phyloP scores from a whole-genome alignment of 495 filamentous ascomycete species.

The Hypoxylon fragiforme region DNA sequence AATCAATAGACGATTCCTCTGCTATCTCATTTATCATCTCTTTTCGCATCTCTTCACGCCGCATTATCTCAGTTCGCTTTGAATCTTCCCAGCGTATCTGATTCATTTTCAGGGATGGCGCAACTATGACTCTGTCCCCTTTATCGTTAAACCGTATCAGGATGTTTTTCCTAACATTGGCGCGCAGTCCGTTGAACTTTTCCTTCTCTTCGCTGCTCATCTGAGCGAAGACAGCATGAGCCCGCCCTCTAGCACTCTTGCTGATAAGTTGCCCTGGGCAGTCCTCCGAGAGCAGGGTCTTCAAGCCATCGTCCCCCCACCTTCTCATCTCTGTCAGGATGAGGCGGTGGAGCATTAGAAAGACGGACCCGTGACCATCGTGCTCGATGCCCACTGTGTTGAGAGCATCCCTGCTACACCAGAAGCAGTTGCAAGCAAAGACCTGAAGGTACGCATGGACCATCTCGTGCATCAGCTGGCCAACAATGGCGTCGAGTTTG shows the following conservation, averaged over 20 bases:
- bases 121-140: neutral
- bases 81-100: neutral
- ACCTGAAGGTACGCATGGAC: conserved; percentile 11
- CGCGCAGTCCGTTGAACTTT: neutral
- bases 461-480: conserved; percentile 24
- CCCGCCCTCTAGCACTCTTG: neutral
- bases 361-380: conserved; percentile 20
- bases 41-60: neutral
- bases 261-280: conserved; percentile 6
- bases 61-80: neutral
- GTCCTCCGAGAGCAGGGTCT: conserved; percentile 1
- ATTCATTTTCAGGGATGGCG: neutral
- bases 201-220: neutral
- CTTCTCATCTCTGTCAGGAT: conserved; percentile 17
- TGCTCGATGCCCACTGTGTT: conserved; percentile 7
- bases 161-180: neutral
- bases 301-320: conserved; percentile 4
- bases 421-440: conserved; percentile 11
- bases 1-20: neutral
- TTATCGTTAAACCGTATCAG: neutral
- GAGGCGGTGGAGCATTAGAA: conserved; percentile 22
- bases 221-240: neutral
- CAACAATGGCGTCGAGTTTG: conserved; percentile 2
- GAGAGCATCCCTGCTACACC: neutral
- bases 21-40: neutral